A percentile compares a stretch with the other conserved stretches of the same genome.
phyloP scores from a whole-genome alignment of 2,329 filamentous ascomycete species.

The Tolypocladium ophioglossoides region DNA sequence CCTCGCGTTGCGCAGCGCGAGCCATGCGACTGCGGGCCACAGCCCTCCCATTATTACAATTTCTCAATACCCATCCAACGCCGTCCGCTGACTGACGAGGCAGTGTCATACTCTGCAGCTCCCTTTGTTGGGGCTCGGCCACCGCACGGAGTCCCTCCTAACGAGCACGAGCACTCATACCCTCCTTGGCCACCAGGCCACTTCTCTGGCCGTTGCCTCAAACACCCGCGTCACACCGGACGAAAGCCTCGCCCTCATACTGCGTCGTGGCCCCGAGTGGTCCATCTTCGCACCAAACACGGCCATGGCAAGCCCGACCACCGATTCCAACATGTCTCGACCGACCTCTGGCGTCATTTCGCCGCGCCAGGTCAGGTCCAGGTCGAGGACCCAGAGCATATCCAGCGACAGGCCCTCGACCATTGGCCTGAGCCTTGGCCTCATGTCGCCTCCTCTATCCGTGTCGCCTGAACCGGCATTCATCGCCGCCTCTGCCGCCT shows the following conservation, averaged over 20 bases:
- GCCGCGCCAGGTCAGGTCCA: conserved; percentile 28
- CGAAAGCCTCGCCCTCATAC: neutral
- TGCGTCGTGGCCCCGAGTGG: neutral
- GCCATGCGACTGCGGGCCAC: neutral
- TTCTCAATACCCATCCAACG: neutral
- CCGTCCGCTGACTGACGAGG: neutral
- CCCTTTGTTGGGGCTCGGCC: neutral
- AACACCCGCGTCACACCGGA: neutral
- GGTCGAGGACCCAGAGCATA: conserved; percentile 50
- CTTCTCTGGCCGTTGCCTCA: neutral
- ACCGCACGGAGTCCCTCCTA: neutral
- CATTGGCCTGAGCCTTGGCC: conserved; percentile 43
- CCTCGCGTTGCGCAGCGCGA: neutral
- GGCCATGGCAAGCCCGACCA: conserved; percentile 15
- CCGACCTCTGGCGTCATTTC: conserved; percentile 23
- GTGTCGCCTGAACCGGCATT: conserved; percentile 75
- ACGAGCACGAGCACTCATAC: neutral
- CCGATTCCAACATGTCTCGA: conserved; percentile 18
- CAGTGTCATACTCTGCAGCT: neutral
- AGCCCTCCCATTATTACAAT: neutral
- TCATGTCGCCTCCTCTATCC: conserved; percentile 49
- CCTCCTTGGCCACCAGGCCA: neutral
- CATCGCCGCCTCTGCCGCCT: conserved; percentile 78
- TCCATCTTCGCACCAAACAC: neutral
- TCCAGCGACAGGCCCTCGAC: conserved; percentile 62